These are phyloP conservation scores for Nothomitra cinnamomea DNA, from an alignment of 2,329 filamentous ascomycete genomes.

Conservation along the genomic window DNA sequence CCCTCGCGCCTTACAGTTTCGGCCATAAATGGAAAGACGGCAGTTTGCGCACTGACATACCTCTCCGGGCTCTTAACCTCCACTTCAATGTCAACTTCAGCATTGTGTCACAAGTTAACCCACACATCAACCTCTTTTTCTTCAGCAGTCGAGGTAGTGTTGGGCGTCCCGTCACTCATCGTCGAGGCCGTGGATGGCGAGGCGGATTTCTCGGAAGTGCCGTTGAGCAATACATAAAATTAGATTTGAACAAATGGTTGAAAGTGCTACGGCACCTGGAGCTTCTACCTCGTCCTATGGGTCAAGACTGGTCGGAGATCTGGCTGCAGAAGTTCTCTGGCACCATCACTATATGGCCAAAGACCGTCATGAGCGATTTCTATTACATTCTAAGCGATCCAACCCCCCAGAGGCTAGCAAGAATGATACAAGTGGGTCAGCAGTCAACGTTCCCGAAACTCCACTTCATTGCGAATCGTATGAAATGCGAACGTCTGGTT, in stretches of 20 bases:
- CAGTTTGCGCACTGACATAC: conserved; percentile 84
- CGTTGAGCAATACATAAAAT: conserved; percentile 84
- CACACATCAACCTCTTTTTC: conserved; percentile 97
- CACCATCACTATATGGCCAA: conserved; percentile 93
- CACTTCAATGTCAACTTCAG: conserved; percentile 99
- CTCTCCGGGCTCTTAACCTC: conserved; percentile 80
- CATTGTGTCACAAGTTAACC: conserved; percentile 77
- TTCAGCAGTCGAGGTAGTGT: conserved; percentile 88
- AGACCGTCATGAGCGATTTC: conserved; percentile 63
- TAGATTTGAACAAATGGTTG: conserved; percentile 95
- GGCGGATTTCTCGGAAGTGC: conserved; percentile 89
- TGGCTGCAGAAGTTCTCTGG: conserved; percentile 93
- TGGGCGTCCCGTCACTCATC: conserved; percentile 83
- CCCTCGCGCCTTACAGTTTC: conserved; percentile 77
- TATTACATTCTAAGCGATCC: conserved; percentile 76
- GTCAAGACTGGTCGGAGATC: conserved; percentile 92
- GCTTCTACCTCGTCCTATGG: conserved; percentile 71
- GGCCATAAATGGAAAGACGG: conserved; percentile 99
- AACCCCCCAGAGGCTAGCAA: conserved; percentile 51
- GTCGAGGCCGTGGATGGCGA: conserved; percentile 84
- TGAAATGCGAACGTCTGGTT: conserved; percentile 61
- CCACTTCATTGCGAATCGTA: conserved; percentile 74
- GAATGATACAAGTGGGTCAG: conserved; percentile 83
- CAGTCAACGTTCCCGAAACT: conserved; percentile 82
- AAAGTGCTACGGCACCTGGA: conserved; percentile 88